These are phyloP conservation scores for Lumnitzera racemosa DNA, from an alignment of 345 rosid genomes.

Conservation along the genomic window DNA sequence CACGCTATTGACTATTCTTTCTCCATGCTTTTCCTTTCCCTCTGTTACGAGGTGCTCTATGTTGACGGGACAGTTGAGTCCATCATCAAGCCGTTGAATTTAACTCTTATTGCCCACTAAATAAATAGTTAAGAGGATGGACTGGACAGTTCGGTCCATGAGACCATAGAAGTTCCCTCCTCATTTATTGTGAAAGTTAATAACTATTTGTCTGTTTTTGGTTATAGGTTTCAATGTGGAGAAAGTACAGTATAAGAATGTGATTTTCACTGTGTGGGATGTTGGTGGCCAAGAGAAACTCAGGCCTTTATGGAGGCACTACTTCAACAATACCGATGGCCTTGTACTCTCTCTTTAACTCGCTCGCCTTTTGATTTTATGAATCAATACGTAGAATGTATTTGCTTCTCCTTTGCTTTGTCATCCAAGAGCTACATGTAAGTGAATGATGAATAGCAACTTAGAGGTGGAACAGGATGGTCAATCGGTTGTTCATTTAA, in stretches of 20 bases:
- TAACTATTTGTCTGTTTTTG: neutral
- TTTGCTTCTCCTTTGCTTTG: neutral
- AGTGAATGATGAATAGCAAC: too few species aligned
- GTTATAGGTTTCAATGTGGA: constrained; percentile 39
- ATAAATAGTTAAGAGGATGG: too few species aligned
- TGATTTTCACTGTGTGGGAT: constrained; percentile 97
- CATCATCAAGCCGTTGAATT: too few species aligned
- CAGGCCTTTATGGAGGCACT: constrained; percentile 99
- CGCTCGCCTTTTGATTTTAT: neutral
- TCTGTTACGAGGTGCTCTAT: too few species aligned
- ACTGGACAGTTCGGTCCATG: too few species aligned
- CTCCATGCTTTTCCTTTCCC: constrained; percentile 1
- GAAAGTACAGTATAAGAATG: constrained; percentile 99
- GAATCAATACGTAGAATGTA: neutral
- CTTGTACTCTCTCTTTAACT: constrained; percentile 33
- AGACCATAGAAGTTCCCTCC: too few species aligned
- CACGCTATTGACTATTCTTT: neutral
- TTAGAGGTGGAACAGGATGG: too few species aligned
- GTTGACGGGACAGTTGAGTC: too few species aligned
- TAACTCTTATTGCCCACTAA: too few species aligned
- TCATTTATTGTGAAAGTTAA: neutral
- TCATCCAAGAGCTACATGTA: neutral
- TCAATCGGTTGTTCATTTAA: too few species aligned
- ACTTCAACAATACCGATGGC: constrained; percentile 97
- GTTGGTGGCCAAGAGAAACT: constrained; percentile 98